These are phyloP conservation scores for Berberis vulgaris DNA, from an alignment of 164 flowering plant genomes.

Conservation along the genomic window DNA sequence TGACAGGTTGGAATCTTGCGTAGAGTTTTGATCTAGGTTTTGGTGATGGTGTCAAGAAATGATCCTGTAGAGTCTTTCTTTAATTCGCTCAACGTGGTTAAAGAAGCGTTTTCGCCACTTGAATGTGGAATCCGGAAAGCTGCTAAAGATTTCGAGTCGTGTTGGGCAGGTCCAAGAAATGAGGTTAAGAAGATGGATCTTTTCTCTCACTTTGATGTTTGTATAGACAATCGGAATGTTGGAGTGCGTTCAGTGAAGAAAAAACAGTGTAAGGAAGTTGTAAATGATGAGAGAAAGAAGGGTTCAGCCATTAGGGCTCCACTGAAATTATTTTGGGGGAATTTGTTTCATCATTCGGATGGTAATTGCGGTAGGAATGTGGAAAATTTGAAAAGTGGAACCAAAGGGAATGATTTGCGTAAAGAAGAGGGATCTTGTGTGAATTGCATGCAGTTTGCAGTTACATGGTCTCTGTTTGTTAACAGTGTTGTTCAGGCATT, in stretches of 20 bases:
- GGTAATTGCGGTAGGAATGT: conserved; percentile 12
- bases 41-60: conserved; percentile 43
- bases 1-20: not conserved
- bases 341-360: conserved; percentile 30
- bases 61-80: conserved; percentile 68
- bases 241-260: conserved; percentile 26
- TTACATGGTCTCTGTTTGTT: conserved; percentile 57
- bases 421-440: conserved; percentile 40
- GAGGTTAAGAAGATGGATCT: conserved; percentile 11
- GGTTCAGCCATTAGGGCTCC: conserved; percentile 44
- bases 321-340: conserved; percentile 38
- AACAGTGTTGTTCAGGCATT: conserved; percentile 50
- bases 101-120: conserved; percentile 50
- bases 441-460: conserved; percentile 69
- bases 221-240: conserved; percentile 7
- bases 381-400: conserved; percentile 21
- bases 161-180: conserved; percentile 24
- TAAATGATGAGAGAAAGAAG: conserved; percentile 40
- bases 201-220: conserved; percentile 9
- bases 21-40: conserved; percentile 1
- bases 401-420: conserved; percentile 24
- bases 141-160: conserved; percentile 56
- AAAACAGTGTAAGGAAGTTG: conserved; percentile 24
- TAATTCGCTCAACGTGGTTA: conserved; percentile 60
- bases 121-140: conserved; percentile 61